Evolutionary conservation across 148 eudicot genomes (phyloP).

Genomic region (Diospyros lotus): DNA sequence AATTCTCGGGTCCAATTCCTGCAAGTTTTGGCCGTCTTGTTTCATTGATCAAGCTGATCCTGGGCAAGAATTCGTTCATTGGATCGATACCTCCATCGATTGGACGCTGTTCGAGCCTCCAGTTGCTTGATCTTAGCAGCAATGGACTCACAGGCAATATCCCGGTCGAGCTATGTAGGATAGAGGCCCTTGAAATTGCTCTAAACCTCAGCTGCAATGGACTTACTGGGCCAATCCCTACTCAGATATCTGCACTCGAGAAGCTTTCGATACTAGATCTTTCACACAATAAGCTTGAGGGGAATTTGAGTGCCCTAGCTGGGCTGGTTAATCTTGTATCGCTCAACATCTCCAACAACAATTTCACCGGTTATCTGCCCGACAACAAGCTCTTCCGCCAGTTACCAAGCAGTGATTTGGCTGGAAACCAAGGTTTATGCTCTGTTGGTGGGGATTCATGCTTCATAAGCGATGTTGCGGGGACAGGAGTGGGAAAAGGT

Average conservation of each 20-base stretch:
- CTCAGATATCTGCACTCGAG: constrained; percentile 50
- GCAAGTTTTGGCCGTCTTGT: constrained; percentile 59
- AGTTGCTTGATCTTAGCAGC: constrained; percentile 74
- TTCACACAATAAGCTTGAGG: constrained; percentile 65
- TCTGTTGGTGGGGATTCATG: constrained; percentile 35
- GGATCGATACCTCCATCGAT: constrained; percentile 64
- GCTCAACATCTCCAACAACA: constrained; percentile 65
- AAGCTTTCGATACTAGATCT: constrained; percentile 66
- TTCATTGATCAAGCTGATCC: constrained; percentile 52
- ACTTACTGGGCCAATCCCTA: constrained; percentile 56
- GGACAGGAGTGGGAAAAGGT: not conserved
- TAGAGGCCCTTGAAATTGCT: constrained; percentile 68
- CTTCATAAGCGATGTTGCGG: constrained; percentile 5
- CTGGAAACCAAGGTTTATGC: constrained; percentile 61
- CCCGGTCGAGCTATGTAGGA: constrained; percentile 49
- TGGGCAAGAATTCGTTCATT: constrained; percentile 45
- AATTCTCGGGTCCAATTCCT: constrained; percentile 50
- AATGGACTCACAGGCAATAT: constrained; percentile 52
- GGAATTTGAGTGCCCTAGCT: constrained; percentile 46
- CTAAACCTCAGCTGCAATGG: constrained; percentile 60
- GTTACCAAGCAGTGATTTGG: constrained; percentile 42
- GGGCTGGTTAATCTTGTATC: constrained; percentile 64
- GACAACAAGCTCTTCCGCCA: constrained; percentile 76
- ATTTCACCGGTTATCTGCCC: constrained; percentile 69
- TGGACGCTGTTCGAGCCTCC: constrained; percentile 61